phyloP scores from a whole-genome alignment of 345 rosid species.

The Gossypium raimondii region DNA sequence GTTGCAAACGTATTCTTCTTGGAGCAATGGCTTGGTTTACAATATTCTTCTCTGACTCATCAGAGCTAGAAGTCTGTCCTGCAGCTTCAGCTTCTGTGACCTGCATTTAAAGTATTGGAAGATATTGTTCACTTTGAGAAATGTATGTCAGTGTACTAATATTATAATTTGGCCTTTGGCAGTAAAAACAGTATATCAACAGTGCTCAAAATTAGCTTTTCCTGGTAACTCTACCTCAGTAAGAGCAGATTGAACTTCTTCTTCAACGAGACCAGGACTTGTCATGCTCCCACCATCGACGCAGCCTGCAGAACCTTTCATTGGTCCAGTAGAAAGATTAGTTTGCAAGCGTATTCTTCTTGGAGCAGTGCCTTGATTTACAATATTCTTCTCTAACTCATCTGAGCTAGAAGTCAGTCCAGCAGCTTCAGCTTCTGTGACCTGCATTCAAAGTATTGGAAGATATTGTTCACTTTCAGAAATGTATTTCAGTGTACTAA shows the following conservation, averaged over 20 bases:
- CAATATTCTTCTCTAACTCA: slow-evolving; percentile 1
- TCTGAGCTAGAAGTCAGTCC: background rate
- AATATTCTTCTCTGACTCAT: background rate
- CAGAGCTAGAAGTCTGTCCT: background rate
- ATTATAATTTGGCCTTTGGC: background rate
- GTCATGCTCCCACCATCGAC: slow-evolving; percentile 13
- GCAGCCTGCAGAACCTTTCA: slow-evolving; percentile 7
- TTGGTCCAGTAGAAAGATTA: background rate
- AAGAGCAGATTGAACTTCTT: slow-evolving; percentile 36
- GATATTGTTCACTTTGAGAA: background rate
- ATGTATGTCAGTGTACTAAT: background rate
- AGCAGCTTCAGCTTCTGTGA: slow-evolving; percentile 17
- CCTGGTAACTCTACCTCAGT: slow-evolving; percentile 40
- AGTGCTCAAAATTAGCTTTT: background rate
- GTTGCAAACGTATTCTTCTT: slow-evolving; percentile 42
- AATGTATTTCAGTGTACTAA: background rate
- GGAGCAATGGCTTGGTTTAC: slow-evolving; percentile 25
- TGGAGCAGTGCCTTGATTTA: slow-evolving; percentile 57
- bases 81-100: slow-evolving; percentile 20
- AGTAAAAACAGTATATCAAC: too few species aligned
- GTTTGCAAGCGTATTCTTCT: slow-evolving; percentile 55
- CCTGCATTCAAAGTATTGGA: slow-evolving; percentile 30
- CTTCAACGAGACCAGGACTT: slow-evolving; percentile 26
- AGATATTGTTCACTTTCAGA: slow-evolving; percentile 3
- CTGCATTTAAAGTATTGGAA: slow-evolving; percentile 27